phyloP scores from a whole-genome alignment of 1,139 yeast genomes.

The Kodamaea plutei region DNA sequence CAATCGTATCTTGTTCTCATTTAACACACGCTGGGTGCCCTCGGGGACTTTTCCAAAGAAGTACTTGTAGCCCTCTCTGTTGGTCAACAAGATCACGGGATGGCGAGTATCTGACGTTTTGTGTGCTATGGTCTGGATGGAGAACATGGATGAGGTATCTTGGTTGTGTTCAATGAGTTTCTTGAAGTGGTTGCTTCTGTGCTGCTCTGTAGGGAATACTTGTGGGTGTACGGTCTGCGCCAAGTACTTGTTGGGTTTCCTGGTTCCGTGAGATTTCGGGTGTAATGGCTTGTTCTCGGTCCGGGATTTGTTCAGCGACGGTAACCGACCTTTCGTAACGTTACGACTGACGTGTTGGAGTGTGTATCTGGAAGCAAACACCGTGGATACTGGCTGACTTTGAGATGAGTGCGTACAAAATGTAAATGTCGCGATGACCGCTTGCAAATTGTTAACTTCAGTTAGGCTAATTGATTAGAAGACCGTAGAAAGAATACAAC shows the following conservation, averaged over 20 bases:
- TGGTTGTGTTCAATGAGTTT: conserved; percentile 14
- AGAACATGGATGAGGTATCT: conserved; percentile 28
- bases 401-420: no score
- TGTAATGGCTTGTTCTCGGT: no score
- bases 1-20: conserved; percentile 50
- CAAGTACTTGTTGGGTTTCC: conserved; percentile 2
- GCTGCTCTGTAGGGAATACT: conserved; percentile 11
- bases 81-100: conserved; percentile 54
- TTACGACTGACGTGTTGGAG: no score
- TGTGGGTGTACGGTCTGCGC: conserved; percentile 12
- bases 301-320: no score
- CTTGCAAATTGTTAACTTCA: no score
- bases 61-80: conserved; percentile 53
- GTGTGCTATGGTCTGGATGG: conserved; percentile 46
- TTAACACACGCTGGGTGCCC: conserved; percentile 74
- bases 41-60: conserved; percentile 81
- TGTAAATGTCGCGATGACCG: no score
- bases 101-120: conserved; percentile 57
- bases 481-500: no score
- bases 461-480: no score
- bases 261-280: no score
- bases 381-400: no score
- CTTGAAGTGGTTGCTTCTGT: conserved; percentile 12
- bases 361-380: no score
- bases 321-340: no score